Evolutionary conservation across 306 rosid genomes (phyloP).

Genomic region (Argentina anserina): DNA sequence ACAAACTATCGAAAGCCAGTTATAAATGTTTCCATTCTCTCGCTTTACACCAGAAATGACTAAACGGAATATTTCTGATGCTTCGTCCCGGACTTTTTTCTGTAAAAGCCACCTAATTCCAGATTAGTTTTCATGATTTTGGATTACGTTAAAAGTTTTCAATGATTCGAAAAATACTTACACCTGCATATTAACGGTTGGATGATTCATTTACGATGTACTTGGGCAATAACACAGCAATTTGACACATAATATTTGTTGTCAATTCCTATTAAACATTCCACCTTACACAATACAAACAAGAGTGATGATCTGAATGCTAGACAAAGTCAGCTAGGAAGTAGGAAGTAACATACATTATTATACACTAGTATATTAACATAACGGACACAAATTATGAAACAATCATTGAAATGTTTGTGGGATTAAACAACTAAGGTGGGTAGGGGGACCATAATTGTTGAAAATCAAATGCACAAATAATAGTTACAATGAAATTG

Average conservation of each 20-base stretch:
- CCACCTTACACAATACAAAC: background rate
- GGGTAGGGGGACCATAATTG: slow-evolving; percentile 28
- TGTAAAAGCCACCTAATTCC: background rate
- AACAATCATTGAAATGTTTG: slow-evolving; percentile 23
- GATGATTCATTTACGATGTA: background rate
- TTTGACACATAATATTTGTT: background rate
- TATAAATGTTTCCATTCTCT: background rate
- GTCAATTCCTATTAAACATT: background rate
- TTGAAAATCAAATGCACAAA: slow-evolving; percentile 43
- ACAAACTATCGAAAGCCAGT: background rate
- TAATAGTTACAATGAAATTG: slow-evolving; percentile 31
- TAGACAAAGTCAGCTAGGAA: background rate
- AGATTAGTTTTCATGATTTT: background rate
- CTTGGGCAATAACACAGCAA: background rate
- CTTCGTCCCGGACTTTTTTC: background rate
- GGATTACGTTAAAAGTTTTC: background rate
- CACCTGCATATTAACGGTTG: background rate
- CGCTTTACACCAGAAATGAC: background rate
- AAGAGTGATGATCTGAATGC: background rate
- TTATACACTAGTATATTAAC: slow-evolving; percentile 11
- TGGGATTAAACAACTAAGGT: slow-evolving; percentile 45
- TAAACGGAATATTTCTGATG: background rate
- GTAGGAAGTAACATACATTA: background rate
- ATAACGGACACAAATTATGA: slow-evolving; percentile 13
- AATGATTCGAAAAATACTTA: background rate